phyloP scores from a whole-genome alignment of 768 basidiomycete genomes.

The Mycena galericulata region DNA sequence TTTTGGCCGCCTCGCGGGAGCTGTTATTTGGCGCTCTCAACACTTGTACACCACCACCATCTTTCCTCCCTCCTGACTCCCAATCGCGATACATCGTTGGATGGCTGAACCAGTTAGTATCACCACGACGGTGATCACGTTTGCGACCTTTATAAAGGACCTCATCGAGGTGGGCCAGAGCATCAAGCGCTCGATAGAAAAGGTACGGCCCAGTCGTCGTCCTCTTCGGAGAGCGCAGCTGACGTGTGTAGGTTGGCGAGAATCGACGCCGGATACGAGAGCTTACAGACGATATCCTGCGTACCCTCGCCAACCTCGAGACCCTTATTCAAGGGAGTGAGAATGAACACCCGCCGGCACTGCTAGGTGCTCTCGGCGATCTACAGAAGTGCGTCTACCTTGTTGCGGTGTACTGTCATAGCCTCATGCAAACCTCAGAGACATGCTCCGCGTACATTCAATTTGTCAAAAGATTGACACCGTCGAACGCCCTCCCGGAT shows the following conservation, averaged over 20 bases:
- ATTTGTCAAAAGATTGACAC: not conserved
- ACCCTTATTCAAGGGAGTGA: not conserved
- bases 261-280: conserved; percentile 21
- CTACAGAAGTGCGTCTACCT: conserved; percentile 11
- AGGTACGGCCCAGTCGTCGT: not conserved
- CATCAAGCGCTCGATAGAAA: conserved; percentile 20
- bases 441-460: conserved; percentile 17
- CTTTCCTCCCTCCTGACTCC: too few species aligned
- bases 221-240: not conserved
- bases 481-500: not conserved
- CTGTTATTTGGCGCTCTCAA: too few species aligned
- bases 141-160: conserved; percentile 19
- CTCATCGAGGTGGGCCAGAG: conserved; percentile 19
- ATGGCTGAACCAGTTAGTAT: conserved; percentile 15
- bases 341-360: conserved; percentile 3
- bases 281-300: conserved; percentile 11
- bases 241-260: conserved; percentile 14
- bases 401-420: not conserved
- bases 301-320: conserved; percentile 4
- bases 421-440: not conserved
- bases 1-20: too few species aligned
- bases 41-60: too few species aligned
- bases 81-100: not conserved
- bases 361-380: conserved; percentile 10
- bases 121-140: conserved; percentile 23